phyloP scores from a whole-genome alignment of 768 basidiomycete species.

The Boletus rubropictus region DNA sequence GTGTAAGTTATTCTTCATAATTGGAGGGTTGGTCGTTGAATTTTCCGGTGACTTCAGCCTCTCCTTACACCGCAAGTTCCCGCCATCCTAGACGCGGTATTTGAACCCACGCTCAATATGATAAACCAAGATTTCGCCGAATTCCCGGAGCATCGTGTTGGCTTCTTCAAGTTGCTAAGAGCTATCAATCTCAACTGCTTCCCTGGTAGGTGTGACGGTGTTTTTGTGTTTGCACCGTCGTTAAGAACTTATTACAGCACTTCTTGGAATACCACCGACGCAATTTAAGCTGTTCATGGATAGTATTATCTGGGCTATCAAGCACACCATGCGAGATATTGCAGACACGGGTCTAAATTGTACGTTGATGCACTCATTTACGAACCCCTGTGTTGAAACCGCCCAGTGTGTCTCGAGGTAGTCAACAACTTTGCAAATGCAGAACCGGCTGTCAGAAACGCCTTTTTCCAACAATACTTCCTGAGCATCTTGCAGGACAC shows the following conservation, averaged over 20 bases:
- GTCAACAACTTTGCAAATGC: conserved; percentile 90
- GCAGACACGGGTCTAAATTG: conserved; percentile 83
- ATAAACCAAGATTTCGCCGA: conserved; percentile 99
- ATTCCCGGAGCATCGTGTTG: conserved; percentile 94
- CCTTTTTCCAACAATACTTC: conserved; percentile 96
- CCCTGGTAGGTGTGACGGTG: conserved; percentile 60
- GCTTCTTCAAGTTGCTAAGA: conserved; percentile 93
- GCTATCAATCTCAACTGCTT: conserved; percentile 93
- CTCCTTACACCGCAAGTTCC: conserved; percentile 91
- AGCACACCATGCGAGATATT: conserved; percentile 98
- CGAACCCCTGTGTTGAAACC: conserved; percentile 3
- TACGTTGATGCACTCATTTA: conserved; percentile 29
- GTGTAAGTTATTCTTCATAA: conserved; percentile 48
- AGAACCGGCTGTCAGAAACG: conserved; percentile 73
- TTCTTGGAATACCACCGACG: conserved; percentile 78
- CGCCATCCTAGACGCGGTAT: conserved; percentile 92
- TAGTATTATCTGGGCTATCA: conserved; percentile 99
- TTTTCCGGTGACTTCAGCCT: conserved; percentile 39
- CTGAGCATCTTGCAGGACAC: conserved; percentile 90
- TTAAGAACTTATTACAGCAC: conserved; percentile 35
- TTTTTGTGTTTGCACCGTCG: not conserved
- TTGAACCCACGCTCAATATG: conserved; percentile 96
- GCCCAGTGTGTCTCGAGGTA: conserved; percentile 81
- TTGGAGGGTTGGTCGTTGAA: conserved; percentile 4
- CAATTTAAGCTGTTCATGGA: conserved; percentile 99